Evolutionary conservation across 495 filamentous ascomycete genomes (phyloP).

Genomic region (Aspergillus kassunensis): DNA sequence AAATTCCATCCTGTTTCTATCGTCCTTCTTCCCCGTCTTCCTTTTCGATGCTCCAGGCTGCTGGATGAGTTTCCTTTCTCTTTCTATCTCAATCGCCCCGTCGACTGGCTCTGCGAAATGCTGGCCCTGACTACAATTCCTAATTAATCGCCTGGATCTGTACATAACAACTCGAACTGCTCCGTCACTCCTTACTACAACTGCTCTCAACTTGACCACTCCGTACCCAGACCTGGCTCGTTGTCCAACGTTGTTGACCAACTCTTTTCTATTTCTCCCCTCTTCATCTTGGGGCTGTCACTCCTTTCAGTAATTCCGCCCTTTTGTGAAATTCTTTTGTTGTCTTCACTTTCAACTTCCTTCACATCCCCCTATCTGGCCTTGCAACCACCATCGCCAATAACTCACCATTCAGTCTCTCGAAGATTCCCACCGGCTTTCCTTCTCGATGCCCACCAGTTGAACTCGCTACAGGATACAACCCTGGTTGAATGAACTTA

Average conservation of each 20-base stretch:
- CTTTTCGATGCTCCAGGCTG: not conserved
- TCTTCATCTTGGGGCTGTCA: constrained; percentile 29
- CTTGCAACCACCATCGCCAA: constrained; percentile 2
- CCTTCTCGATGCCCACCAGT: constrained; percentile 20
- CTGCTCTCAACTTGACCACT: constrained; percentile 1
- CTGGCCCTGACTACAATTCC: constrained; percentile 13
- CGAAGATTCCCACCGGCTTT: not conserved
- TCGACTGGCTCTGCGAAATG: constrained; percentile 11
- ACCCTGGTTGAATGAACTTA: constrained; percentile 10
- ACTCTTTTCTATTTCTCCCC: constrained; percentile 7
- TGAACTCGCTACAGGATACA: constrained; percentile 6
- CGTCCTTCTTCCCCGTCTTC: constrained; percentile 4
- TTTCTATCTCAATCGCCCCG: not conserved
- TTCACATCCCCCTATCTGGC: constrained; percentile 11
- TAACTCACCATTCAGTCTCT: constrained; percentile 7
- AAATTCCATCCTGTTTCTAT: constrained; percentile 9
- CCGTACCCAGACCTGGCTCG: constrained; percentile 10
- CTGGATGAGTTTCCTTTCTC: not conserved
- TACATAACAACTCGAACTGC: not conserved
- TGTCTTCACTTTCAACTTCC: not conserved
- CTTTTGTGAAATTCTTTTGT: not conserved
- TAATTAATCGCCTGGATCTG: constrained; percentile 7
- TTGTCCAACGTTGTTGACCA: constrained; percentile 12
- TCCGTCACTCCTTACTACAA: constrained; percentile 9
- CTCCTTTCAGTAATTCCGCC: constrained; percentile 31